Evolutionary conservation across 371 early-diverging fungal species (phyloP), one percentile per base, ranked within the genome.

Genomic region (Cokeromyces recurvatus): DNA sequence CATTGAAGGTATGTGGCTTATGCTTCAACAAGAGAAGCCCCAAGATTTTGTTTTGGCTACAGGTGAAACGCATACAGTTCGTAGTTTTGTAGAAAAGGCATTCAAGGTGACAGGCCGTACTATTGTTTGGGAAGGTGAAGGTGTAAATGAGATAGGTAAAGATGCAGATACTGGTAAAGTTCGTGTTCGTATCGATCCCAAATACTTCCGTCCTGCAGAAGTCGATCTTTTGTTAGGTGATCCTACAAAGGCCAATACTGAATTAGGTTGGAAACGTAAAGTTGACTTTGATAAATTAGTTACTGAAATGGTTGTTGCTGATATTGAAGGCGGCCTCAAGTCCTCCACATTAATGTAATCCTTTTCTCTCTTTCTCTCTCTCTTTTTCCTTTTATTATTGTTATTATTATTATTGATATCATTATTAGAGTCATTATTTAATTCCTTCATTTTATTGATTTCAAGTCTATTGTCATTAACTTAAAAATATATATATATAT

Each of bases 1-100:
- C 59, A 72, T 89, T 51, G 87, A 87, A 71, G 92, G 90, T 46
- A 91, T 89, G 92, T 89, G 89, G 88, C 67, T 81, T 44, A 91
- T 91, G 87, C 71, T 91, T 9, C 92, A 89, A 62, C 88, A 89
- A 60, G 84, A 88, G 11, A 34, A 57, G 10, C 84, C 89, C 11
- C 82, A 89, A 17, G 92, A 91, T 63, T 91, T 78, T 63, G 90
- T 91, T 11, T 65, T 91, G 50, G 88, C 92, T 10, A 89, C 92
- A 6, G 89, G 88, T 41, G 90, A 90, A 69, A 87, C 85, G 38
- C 88, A 90, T 65, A 82, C 89, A 25, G 90, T 91, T n/a, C 74
- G 86, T 27, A 82, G 84, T 55, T 91, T 85, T 65, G 80, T 89
- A 11, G 90, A 89, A 58, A 87, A 87, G 65, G 81, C 90, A 1